These are phyloP conservation scores for Pichia nakasei DNA, from an alignment of 805 yeast genomes.

Conservation along the genomic window DNA sequence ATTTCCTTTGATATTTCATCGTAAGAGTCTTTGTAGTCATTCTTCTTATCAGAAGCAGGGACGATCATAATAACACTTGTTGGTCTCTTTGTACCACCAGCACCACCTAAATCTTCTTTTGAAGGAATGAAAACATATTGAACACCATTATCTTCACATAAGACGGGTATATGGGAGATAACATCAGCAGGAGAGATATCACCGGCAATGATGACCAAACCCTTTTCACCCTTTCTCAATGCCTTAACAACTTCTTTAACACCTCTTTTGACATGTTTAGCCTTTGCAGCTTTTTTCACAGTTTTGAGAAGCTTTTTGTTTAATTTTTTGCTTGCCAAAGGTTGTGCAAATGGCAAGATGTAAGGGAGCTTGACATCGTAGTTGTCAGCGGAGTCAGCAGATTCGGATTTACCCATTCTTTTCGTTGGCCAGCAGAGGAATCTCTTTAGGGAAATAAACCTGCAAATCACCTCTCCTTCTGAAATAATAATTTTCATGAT, in stretches of 20 bases:
- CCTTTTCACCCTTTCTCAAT: conserved; percentile 95
- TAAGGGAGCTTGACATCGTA: conserved; percentile 90
- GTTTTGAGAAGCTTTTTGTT: conserved; percentile 93
- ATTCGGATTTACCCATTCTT: conserved; percentile 36
- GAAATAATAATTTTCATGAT: neutral
- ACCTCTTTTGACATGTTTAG: conserved; percentile 97
- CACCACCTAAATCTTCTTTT: conserved; percentile 96
- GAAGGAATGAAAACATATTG: conserved; percentile 94
- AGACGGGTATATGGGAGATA: conserved; percentile 92
- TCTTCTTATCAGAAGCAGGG: conserved; percentile 83
- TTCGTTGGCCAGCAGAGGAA: neutral
- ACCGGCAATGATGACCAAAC: conserved; percentile 92
- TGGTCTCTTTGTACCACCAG: conserved; percentile 99
- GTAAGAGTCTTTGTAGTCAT: conserved; percentile 81
- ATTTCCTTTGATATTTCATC: conserved; percentile 95
- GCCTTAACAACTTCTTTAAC: conserved; percentile 98
- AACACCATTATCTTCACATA: conserved; percentile 89
- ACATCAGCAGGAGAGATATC: conserved; percentile 98
- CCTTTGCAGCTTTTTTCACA: conserved; percentile 95
- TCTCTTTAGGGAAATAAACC: too few relatives aligned
- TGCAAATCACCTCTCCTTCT: too few relatives aligned
- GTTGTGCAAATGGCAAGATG: conserved; percentile 83
- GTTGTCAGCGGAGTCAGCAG: conserved; percentile 57
- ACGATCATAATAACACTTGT: conserved; percentile 96
- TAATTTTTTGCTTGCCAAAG: conserved; percentile 90